Base-by-base conservation (phyloP, 2,329 filamentous ascomycete species). In the Xylaria sp. region DNA sequence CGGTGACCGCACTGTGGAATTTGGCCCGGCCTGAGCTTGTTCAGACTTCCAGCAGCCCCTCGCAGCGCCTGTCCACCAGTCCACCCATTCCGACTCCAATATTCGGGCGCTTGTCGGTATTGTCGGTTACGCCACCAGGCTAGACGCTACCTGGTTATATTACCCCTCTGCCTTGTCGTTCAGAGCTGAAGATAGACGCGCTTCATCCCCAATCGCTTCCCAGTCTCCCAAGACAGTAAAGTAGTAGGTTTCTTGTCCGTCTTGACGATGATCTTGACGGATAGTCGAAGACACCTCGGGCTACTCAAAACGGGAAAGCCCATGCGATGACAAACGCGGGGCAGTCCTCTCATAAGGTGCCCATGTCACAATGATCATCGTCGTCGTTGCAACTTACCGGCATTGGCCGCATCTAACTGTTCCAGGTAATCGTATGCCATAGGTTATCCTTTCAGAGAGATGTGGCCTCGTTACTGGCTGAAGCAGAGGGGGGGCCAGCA, bases 1-100 rank as follows among this genome's bases (percentile, higher is more conserved):
- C 22, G 41, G 50, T 47, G 41, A 49, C 22, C 24, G 46, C 44
- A 54, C 44, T 11, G 26, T 39, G 8, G 45, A 22, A 29, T 4
- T 43, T 48, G 39, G 42, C 38, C 39, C 26, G 34, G 38, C 44
- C 13, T 48, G 40, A 59, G 50, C 58, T 61, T 61, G 52, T 52
- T 54, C 58, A 45, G 52, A 61, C 48, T 48, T 61, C 48, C 29
- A 48, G n/a, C n/a, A n/a, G n/a, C n/a, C n/a, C n/a, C n/a, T n/a
- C n/a, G n/a, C n/a, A n/a, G n/a, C n/a, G n/a, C n/a, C n/a, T n/a
- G n/a, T n/a, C n/a, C n/a, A n/a, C n/a, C n/a, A n/a, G 9, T 13
- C 16, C 29, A 34, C 29, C 29, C 4, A 34, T 13, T 7, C 29
- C 11, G 29, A 13, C 29, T 13, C 29, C 29, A 11, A 34, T 34